A percentile compares a stretch with the other conserved stretches of the same genome.
phyloP scores from a whole-genome alignment of 495 filamentous ascomycete species.

The Hypoxylon subgilvum region DNA sequence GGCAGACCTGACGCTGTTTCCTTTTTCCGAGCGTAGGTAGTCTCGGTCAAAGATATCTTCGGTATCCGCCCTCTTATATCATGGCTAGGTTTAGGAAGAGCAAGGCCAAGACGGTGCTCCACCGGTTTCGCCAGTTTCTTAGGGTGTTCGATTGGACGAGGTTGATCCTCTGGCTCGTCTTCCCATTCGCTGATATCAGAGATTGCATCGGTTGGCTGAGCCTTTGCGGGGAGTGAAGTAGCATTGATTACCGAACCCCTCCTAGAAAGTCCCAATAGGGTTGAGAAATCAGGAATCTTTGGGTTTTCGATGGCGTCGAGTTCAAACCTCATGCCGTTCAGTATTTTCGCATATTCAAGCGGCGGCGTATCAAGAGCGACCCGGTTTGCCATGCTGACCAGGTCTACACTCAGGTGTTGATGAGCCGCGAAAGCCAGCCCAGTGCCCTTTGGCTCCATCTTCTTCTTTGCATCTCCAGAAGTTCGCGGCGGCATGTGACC shows the following conservation, averaged over 20 bases:
- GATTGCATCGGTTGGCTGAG: conserved; percentile 39
- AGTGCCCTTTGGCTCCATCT: conserved; percentile 45
- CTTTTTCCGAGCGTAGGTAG: neutral
- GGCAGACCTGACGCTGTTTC: neutral
- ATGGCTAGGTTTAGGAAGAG: conserved; percentile 6
- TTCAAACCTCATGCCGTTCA: conserved; percentile 50
- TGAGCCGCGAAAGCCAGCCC: conserved; percentile 59
- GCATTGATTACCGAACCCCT: conserved; percentile 3
- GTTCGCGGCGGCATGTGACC: conserved; percentile 38
- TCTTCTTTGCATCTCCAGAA: conserved; percentile 22
- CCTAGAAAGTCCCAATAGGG: conserved; percentile 7
- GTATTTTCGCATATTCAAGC: conserved; percentile 52
- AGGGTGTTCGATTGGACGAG: conserved; percentile 24
- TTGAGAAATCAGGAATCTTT: conserved; percentile 37
- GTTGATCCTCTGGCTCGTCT: conserved; percentile 40
- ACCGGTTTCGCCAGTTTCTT: conserved; percentile 7
- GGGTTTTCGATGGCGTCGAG: conserved; percentile 39
- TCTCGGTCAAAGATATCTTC: neutral
- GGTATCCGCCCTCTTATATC: conserved; percentile 8
- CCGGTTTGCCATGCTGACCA: conserved; percentile 19
- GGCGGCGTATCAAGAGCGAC: conserved; percentile 23
- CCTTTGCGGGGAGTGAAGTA: conserved; percentile 6
- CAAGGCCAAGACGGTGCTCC: conserved; percentile 26
- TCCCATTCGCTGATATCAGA: conserved; percentile 56
- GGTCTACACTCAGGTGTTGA: conserved; percentile 43